Conservation (phyloP, 2,329 filamentous ascomycete species). For the Teratosphaeriaceae sp. region DNA sequence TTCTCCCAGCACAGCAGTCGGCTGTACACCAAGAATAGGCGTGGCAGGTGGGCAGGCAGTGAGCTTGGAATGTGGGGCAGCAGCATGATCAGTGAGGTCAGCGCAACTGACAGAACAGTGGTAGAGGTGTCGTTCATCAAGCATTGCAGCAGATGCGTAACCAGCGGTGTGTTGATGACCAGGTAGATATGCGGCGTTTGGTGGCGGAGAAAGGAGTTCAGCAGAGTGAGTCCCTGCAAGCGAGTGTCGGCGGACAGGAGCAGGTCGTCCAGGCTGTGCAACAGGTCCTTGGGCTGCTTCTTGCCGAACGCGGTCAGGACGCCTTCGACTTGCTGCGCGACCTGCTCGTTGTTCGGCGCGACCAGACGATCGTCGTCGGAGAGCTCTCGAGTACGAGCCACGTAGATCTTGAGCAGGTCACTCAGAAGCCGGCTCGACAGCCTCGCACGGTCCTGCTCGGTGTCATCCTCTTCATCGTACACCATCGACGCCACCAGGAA, state of each 20-base stretch:
- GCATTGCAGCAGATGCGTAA: conserved; percentile 65
- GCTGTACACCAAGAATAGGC: conserved; percentile 75
- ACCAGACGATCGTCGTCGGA: conserved; percentile 28
- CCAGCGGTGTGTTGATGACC: conserved; percentile 64
- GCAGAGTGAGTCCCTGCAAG: conserved; percentile 56
- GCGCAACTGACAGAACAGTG: conserved; percentile 65
- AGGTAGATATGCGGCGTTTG: conserved; percentile 75
- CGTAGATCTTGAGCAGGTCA: conserved; percentile 42
- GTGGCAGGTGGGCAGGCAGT: conserved; percentile 60
- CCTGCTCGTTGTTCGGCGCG: conserved; percentile 39
- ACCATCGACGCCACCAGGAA: conserved; percentile 59
- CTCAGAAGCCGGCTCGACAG: conserved; percentile 56
- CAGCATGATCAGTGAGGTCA: conserved; percentile 74
- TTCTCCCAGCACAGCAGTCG: conserved; percentile 73
- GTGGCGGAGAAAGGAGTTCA: conserved; percentile 66
- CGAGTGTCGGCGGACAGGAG: conserved; percentile 60
- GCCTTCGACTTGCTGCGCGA: conserved; percentile 46
- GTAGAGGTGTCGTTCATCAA: conserved; percentile 73
- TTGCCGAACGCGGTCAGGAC: conserved; percentile 54
- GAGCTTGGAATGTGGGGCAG: conserved; percentile 73
- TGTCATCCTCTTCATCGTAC: conserved; percentile 51
- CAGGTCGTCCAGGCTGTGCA: conserved; percentile 58
- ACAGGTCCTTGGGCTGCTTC: conserved; percentile 63
- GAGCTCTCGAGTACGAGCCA: conserved; percentile 35
- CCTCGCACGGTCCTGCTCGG: conserved; percentile 32